Evolutionary conservation across 2,329 filamentous ascomycete species (phyloP).

Genomic region (Penicillium rolfsii): DNA sequence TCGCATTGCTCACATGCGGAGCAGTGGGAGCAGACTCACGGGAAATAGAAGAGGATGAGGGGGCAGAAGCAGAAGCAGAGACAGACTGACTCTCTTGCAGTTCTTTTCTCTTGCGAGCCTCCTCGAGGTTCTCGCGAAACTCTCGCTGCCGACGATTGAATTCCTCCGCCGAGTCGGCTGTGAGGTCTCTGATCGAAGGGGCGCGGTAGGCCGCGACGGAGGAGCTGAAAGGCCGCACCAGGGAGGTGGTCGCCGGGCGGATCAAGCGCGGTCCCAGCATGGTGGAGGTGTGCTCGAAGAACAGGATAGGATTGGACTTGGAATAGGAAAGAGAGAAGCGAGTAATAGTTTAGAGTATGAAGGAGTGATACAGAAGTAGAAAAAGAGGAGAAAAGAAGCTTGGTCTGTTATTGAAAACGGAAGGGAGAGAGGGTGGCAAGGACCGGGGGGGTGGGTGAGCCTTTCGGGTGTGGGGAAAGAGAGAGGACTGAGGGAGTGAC

Average conservation of each 20-base stretch:
- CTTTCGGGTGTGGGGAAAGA: conserved; percentile 14
- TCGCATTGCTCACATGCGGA: conserved; percentile 52
- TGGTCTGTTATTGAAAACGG: neutral
- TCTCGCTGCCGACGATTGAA: conserved; percentile 84
- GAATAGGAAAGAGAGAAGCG: neutral
- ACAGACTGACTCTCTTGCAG: conserved; percentile 79
- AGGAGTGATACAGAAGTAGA: neutral
- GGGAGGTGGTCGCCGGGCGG: conserved; percentile 51
- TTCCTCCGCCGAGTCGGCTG: conserved; percentile 67
- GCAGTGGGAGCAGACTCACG: conserved; percentile 50
- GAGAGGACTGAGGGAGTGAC: neutral
- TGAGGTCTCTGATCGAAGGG: conserved; percentile 87
- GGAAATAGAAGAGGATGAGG: conserved; percentile 23
- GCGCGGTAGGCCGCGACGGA: conserved; percentile 56
- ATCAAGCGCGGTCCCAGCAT: conserved; percentile 55
- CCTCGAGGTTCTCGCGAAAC: conserved; percentile 80
- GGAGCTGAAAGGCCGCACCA: conserved; percentile 62
- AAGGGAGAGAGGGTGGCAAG: conserved; percentile 11
- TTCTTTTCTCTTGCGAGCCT: conserved; percentile 74
- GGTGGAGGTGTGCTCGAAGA: conserved; percentile 18
- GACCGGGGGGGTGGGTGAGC: neutral
- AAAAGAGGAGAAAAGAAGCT: neutral
- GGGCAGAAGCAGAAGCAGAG: conserved; percentile 51
- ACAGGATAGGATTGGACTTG: conserved; percentile 8
- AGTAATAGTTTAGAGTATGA: neutral